These are phyloP conservation scores for Yamadazyma ubonensis DNA, from an alignment of 805 yeast genomes.

Conservation along the genomic window DNA sequence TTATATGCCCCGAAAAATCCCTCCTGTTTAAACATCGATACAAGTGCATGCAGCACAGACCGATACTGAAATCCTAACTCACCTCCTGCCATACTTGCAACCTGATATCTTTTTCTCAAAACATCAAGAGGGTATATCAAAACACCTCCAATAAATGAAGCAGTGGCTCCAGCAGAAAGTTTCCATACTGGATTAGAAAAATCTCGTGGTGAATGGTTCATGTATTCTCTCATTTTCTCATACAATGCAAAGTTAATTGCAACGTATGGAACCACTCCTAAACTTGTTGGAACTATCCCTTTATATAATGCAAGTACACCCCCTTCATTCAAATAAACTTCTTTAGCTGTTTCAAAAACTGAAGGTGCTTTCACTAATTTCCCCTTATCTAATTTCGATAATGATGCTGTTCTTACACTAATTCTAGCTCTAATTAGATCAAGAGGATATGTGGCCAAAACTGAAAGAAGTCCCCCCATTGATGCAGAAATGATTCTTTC, in stretches of 20 bases:
- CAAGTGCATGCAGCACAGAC: conserved; percentile 73
- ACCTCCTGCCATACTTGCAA: conserved; percentile 73
- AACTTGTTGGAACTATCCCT: conserved; percentile 86
- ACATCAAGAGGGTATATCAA: conserved; percentile 90
- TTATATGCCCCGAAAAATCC: conserved; percentile 72
- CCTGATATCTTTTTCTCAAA: conserved; percentile 86
- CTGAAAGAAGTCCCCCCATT: conserved; percentile 76
- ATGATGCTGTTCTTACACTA: conserved; percentile 80
- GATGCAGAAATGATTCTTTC: conserved; percentile 77
- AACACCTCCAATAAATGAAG: conserved; percentile 90
- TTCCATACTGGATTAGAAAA: conserved; percentile 53
- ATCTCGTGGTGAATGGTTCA: conserved; percentile 34
- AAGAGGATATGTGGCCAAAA: conserved; percentile 83
- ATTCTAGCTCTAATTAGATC: conserved; percentile 89
- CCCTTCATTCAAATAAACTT: conserved; percentile 76
- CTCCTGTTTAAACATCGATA: conserved; percentile 66
- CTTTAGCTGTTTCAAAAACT: conserved; percentile 52
- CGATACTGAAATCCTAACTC: conserved; percentile 80
- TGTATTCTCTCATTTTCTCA: conserved; percentile 69
- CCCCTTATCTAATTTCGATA: conserved; percentile 48
- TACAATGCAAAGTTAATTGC: conserved; percentile 90
- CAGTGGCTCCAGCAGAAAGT: conserved; percentile 74
- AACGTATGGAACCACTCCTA: conserved; percentile 95
- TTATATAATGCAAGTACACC: conserved; percentile 75
- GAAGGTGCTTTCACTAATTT: conserved; percentile 65